A percentile compares a stretch with the other conserved stretches of the same genome.
These are phyloP conservation scores for Neurospora hispaniola DNA, from an alignment of 495 filamentous ascomycete species.

Conservation along the genomic window DNA sequence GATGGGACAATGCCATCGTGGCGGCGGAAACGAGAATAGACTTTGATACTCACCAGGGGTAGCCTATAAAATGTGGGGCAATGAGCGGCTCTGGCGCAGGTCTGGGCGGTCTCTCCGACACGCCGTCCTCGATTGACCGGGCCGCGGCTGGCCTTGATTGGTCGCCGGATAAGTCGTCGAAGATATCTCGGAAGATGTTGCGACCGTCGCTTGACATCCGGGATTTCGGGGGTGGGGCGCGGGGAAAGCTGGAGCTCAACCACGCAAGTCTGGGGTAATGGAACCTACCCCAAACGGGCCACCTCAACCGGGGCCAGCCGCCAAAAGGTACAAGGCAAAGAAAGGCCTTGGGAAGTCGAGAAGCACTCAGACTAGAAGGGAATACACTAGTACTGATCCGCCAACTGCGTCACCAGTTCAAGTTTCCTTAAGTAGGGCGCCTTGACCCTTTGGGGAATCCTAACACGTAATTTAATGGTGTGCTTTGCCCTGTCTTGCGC, in stretches of 20 bases:
- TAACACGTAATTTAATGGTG: background rate
- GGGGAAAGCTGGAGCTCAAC: background rate
- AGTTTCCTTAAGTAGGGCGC: background rate
- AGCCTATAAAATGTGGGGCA: background rate
- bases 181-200: background rate
- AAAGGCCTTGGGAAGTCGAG: background rate
- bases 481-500: background rate
- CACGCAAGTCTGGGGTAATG: background rate
- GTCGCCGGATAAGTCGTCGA: background rate
- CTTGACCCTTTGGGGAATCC: background rate
- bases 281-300: background rate
- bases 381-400: background rate
- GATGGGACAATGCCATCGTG: background rate
- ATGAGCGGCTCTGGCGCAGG: background rate
- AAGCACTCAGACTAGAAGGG: background rate
- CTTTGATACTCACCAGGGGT: background rate
- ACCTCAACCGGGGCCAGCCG: background rate
- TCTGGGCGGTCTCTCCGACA: background rate
- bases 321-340: background rate
- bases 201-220: background rate
- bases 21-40: background rate
- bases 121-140: background rate
- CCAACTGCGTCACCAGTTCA: background rate
- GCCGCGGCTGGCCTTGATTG: background rate
- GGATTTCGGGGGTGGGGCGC: background rate